These are phyloP conservation scores for Penicillium ucsense DNA, from an alignment of 495 filamentous ascomycete species.

Conservation along the genomic window DNA sequence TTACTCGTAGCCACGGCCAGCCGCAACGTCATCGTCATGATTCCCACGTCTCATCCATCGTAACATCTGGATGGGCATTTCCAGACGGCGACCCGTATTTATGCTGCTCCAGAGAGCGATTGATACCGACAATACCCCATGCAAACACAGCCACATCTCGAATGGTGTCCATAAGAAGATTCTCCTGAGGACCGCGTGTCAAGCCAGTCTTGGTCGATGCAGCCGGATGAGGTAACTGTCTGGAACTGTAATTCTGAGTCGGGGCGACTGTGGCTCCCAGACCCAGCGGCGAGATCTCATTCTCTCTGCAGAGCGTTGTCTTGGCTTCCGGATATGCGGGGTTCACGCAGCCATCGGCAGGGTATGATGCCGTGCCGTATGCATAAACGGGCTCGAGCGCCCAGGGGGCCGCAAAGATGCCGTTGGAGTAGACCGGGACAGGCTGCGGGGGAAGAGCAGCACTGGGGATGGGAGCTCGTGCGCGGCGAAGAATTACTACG, in stretches of 20 bases:
- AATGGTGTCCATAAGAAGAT: constrained; percentile 69
- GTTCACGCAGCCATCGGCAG: neutral
- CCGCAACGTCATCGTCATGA: constrained; percentile 3
- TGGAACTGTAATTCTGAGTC: neutral
- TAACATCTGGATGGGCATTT: constrained; percentile 40
- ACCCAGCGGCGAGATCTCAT: neutral
- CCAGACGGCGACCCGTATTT: constrained; percentile 51
- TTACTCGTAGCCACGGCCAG: constrained; percentile 2
- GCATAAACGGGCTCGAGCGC: constrained; percentile 50
- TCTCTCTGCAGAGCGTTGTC: constrained; percentile 7
- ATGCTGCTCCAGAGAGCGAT: constrained; percentile 60
- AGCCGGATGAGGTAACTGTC: neutral
- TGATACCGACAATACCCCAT: constrained; percentile 59
- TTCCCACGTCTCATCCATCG: neutral
- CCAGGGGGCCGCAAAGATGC: constrained; percentile 73
- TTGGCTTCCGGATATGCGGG: constrained; percentile 3
- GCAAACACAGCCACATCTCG: constrained; percentile 59
- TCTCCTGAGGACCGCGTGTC: constrained; percentile 38
- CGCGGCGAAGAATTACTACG: constrained; percentile 72
- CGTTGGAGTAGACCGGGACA: constrained; percentile 40
- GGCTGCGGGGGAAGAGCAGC: constrained; percentile 28
- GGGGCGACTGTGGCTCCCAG: constrained; percentile 1
- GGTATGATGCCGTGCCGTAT: constrained; percentile 5
- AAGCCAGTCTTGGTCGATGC: neutral
- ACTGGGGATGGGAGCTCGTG: constrained; percentile 58